These are phyloP conservation scores for Fusarium luffae DNA, from an alignment of 2,329 filamentous ascomycete genomes.

Conservation along the genomic window DNA sequence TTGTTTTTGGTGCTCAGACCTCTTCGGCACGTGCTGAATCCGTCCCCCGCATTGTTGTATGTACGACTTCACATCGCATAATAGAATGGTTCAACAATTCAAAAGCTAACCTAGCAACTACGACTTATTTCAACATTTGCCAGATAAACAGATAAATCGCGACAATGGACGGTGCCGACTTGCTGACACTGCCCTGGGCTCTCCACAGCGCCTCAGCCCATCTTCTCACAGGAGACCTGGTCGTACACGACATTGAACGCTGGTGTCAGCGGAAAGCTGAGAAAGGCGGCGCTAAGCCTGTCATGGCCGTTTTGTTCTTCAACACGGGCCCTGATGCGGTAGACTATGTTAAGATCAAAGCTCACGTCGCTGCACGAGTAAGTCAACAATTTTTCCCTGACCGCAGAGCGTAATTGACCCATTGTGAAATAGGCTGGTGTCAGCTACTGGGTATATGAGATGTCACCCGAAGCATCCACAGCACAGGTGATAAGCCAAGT, in stretches of 20 bases:
- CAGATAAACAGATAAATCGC: not conserved
- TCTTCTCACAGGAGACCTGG: not conserved
- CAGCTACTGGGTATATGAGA: slow-evolving; percentile 4
- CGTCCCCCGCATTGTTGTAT: fast-evolving
- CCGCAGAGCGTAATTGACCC: not conserved
- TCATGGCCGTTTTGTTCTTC: slow-evolving; percentile 1
- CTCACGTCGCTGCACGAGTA: slow-evolving; percentile 5
- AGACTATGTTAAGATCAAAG: slow-evolving; percentile 2
- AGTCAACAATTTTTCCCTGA: not conserved
- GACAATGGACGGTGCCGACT: not conserved
- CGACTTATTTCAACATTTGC: not conserved
- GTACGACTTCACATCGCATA: fast-evolving
- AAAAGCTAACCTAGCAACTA: not conserved
- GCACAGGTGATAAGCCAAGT: not conserved
- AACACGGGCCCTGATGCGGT: not conserved
- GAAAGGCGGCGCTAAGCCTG: not conserved
- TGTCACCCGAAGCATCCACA: slow-evolving; percentile 1
- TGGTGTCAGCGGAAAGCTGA: not conserved
- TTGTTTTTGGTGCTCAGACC: not conserved
- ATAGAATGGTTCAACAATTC: fast-evolving
- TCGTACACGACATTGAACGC: not conserved
- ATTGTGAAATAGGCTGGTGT: not conserved
- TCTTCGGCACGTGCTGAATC: not conserved
- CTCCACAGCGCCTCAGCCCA: not conserved
- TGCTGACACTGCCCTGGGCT: not conserved